Base-by-base conservation (phyloP, 768 basidiomycete genomes). In the Psilocybe cubensis region DNA sequence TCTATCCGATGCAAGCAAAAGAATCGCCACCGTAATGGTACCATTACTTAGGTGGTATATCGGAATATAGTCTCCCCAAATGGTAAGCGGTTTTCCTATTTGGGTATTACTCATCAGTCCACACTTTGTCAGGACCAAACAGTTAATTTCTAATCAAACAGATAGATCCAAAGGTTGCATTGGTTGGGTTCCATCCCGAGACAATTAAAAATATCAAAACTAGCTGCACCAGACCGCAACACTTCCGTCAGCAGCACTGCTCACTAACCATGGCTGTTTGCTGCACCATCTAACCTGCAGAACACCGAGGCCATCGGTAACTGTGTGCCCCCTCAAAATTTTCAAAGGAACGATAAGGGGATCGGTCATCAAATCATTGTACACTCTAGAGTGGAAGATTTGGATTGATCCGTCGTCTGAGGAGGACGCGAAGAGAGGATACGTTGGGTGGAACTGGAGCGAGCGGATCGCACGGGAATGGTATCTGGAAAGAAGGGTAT, bases 351-450 rank as follows among this genome's bases (percentile, higher is more conserved):
- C 96, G 65, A 99, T 98, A 57, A 98, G 79, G 28, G 97, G 96
- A 74, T 99, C 96, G 43, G 92, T 96, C 86, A 97, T 91, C 44
- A 98, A 82, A 72, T 99, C 97, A 67, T 85, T 90, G 76, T 92
- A 98, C 43, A 98, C 91, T 59, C 96, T 86, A 28, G 91, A 84
- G 73, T 99, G 97, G 85, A 99, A 98, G 63, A 99, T 79, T 71
- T 98, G 96, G 64, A 98, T 93, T 40, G 93, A 88, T 25, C 97
- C 97, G 72, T 98, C 97, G 72, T 99, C 97, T 21, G 95, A 96
- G 41, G 94, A 92, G 5, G 94, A 96, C 10, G 94, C 94, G 72
- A 99, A 98, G 21, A 99, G 84, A 24, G 97, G 97, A 74, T 96
- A 94, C 43, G 86, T 86, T 17, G 94, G 92, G 70, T 97, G 96